phyloP scores from a whole-genome alignment of 768 basidiomycete species.

The Trametopsis cervina region DNA sequence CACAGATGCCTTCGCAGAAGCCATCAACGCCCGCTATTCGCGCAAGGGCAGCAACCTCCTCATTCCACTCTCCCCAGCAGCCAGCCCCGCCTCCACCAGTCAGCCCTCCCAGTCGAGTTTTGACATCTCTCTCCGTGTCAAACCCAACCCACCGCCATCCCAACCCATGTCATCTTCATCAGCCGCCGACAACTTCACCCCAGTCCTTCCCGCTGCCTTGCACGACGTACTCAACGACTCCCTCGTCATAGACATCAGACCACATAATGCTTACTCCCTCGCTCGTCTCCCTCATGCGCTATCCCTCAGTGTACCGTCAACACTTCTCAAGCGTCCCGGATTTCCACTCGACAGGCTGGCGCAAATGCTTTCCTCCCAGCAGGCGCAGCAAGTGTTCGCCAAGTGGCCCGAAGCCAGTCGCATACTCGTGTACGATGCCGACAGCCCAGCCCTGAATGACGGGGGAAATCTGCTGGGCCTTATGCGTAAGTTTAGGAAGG shows the following conservation, averaged over 20 bases:
- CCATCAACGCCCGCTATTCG: slow-evolving; percentile 42
- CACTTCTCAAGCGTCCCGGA: slow-evolving; percentile 84
- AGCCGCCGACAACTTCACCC: slow-evolving; percentile 13
- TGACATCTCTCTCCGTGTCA: slow-evolving; percentile 22
- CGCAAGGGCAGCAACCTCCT: slow-evolving; percentile 15
- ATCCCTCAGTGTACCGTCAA: slow-evolving; percentile 89
- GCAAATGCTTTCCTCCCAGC: slow-evolving; percentile 67
- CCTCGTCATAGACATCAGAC: slow-evolving; percentile 85
- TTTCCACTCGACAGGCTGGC: slow-evolving; percentile 75
- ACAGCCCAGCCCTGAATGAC: slow-evolving; percentile 45
- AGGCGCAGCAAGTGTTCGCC: slow-evolving; percentile 52
- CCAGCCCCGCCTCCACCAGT: slow-evolving; percentile 17
- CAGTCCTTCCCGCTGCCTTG: slow-evolving; percentile 25
- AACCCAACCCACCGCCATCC: slow-evolving; percentile 4
- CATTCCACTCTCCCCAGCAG: slow-evolving; percentile 18
- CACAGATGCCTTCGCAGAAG: slow-evolving; percentile 45
- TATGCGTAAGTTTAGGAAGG: slow-evolving; percentile 64
- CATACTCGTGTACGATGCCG: slow-evolving; percentile 84
- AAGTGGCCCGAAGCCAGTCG: slow-evolving; percentile 49
- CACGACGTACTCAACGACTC: slow-evolving; percentile 27
- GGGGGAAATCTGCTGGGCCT: slow-evolving; percentile 67
- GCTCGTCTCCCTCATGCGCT: slow-evolving; percentile 66
- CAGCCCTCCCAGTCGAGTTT: slow-evolving; percentile 24
- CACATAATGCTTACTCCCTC: slow-evolving; percentile 64
- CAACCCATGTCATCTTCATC: slow-evolving; percentile 11